Percentiles rank a stretch among this genome's conserved stretches.
These are phyloP conservation scores for Luvunga scandens DNA, from an alignment of 345 rosid species.

Conservation along the genomic window DNA sequence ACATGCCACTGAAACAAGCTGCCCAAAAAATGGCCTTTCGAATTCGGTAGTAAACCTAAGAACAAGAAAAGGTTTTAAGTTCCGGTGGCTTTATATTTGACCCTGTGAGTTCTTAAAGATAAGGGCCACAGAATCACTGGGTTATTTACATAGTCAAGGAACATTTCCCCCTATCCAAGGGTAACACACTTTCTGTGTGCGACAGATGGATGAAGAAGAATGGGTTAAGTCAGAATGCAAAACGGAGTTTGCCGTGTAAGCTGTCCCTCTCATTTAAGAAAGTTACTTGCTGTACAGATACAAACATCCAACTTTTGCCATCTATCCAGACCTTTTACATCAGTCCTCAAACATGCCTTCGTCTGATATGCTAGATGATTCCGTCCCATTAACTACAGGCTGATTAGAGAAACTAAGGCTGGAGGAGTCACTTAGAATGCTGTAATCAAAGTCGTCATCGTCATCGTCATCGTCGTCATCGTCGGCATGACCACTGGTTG, in stretches of 20 bases:
- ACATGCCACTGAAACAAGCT: no score
- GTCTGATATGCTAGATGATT: conserved; percentile 53
- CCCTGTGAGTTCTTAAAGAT: no score
- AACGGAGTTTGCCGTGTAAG: neutral
- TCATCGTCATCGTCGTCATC: conserved; percentile 39
- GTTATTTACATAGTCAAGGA: no score
- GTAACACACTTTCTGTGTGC: no score
- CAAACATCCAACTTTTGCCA: neutral
- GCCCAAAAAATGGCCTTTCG: no score
- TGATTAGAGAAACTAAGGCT: conserved; percentile 41
- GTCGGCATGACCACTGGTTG: conserved; percentile 19
- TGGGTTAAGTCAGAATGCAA: neutral
- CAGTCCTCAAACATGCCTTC: conserved; percentile 43
- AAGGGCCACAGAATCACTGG: no score
- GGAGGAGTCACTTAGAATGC: conserved; percentile 54
- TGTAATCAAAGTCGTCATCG: conserved; percentile 62
- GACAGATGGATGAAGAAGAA: no score
- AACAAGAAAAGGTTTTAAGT: no score
- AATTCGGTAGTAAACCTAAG: no score
- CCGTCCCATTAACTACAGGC: conserved; percentile 80
- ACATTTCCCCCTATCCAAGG: no score
- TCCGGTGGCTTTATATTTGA: no score
- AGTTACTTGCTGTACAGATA: neutral
- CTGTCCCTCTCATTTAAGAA: neutral
- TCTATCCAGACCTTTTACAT: neutral